phyloP scores from a whole-genome alignment of 2,329 filamentous ascomycete genomes.

The Stemphylium lycopersici region DNA sequence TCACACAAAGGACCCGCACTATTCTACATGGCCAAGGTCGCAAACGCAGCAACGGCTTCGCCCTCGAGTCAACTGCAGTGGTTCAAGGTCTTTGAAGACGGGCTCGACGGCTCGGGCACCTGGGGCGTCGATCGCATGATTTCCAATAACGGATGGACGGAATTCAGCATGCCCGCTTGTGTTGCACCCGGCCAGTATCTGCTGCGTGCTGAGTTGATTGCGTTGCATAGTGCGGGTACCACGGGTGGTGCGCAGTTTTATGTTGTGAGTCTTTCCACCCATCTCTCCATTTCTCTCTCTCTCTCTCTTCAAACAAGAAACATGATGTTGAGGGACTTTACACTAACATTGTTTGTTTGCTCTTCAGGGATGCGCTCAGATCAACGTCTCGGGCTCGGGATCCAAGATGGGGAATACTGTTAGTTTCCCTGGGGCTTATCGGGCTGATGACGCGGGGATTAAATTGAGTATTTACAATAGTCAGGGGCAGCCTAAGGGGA shows the following conservation, averaged over 20 bases:
- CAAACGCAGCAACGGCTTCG: conserved; percentile 46
- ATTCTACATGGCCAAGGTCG: conserved; percentile 51
- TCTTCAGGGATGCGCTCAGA: conserved; percentile 39
- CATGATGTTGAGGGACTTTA: neutral
- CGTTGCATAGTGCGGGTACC: conserved; percentile 48
- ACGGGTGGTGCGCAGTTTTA: conserved; percentile 53
- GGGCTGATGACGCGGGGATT: conserved; percentile 38
- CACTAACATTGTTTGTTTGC: neutral
- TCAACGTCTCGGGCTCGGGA: conserved; percentile 40
- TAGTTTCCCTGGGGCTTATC: conserved; percentile 47
- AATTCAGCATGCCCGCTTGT: conserved; percentile 47
- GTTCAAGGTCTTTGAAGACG: conserved; percentile 53
- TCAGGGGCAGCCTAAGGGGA: conserved; percentile 25
- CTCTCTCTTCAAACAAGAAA: too few relatives aligned
- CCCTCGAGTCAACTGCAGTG: conserved; percentile 48
- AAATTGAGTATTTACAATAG: conserved; percentile 39
- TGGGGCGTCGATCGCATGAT: conserved; percentile 61
- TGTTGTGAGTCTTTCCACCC: conserved; percentile 14
- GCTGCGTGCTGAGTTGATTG: conserved; percentile 54
- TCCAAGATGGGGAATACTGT: conserved; percentile 32
- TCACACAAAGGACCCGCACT: conserved; percentile 55
- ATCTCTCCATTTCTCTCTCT: too few relatives aligned
- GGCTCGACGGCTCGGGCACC: conserved; percentile 47
- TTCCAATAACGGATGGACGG: conserved; percentile 53
- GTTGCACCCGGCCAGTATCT: conserved; percentile 51